Evolutionary conservation across 139 green algal species (phyloP).

Genomic region (Yamagishiella unicocca): DNA sequence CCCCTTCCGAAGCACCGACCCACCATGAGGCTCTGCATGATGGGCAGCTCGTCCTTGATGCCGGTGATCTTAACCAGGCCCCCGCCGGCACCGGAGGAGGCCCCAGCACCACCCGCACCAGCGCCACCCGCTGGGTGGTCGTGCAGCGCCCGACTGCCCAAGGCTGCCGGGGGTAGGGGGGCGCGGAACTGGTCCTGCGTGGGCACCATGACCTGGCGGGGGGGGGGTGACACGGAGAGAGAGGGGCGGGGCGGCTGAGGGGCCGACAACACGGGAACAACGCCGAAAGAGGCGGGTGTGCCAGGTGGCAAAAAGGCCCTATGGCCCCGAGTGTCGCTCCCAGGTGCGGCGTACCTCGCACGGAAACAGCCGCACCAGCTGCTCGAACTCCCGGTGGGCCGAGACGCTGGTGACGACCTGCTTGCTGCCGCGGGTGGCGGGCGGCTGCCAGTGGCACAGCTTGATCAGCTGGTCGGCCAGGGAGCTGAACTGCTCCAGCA

Average conservation of each 20-base stretch:
- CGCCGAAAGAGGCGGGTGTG: neutral
- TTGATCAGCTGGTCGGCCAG: slow-evolving; percentile 86
- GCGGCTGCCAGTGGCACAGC: slow-evolving; percentile 72
- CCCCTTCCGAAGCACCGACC: too few species aligned
- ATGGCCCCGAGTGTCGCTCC: too few species aligned
- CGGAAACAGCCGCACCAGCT: slow-evolving; percentile 77
- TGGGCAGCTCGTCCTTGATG: slow-evolving; percentile 84
- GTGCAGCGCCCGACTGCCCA: slow-evolving; percentile 24
- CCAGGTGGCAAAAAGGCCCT: neutral
- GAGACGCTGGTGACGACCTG: neutral
- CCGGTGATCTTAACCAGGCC: slow-evolving; percentile 78
- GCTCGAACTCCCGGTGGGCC: slow-evolving; percentile 66
- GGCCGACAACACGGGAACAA: neutral
- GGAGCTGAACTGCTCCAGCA: slow-evolving; percentile 17
- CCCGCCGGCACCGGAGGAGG: neutral
- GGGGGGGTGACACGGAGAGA: slow-evolving; percentile 53
- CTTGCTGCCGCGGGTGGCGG: neutral
- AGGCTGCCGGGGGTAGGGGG: slow-evolving; percentile 51
- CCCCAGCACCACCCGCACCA: neutral
- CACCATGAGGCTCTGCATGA: slow-evolving; percentile 49
- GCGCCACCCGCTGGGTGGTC: neutral
- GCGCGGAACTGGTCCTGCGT: slow-evolving; percentile 63
- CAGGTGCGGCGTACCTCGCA: too few species aligned
- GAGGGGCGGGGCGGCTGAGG: neutral
- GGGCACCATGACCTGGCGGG: slow-evolving; percentile 75